Base-by-base conservation (phyloP, 106 monocot species). In the Dendrobium huoshanense region DNA sequence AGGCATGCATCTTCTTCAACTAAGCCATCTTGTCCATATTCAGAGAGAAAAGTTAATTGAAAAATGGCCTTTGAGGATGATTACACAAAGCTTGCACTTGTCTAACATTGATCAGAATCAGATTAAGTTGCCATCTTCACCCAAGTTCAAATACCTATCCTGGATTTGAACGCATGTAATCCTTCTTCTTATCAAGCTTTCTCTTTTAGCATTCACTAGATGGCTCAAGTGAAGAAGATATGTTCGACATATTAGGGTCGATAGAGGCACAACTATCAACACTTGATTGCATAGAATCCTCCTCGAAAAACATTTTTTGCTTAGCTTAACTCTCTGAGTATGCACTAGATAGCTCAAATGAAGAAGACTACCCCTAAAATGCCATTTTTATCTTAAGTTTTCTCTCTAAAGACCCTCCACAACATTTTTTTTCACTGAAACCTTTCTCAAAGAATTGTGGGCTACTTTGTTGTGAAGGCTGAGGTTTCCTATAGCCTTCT, bases 401-500 rank as follows among this genome's bases (percentile, higher is more conserved):
- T 58, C 75, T 84, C 78, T 83, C 87, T 51, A 29, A 77, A 41
- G 81, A 85, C 9, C 33, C 59, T 4, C 20, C n/a, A 59, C 9
- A 22, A 19, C 2, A 0, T 61, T 61, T 2, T 20, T 61, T 20
- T 61, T 0, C 59, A 61, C n/a, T 61, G 1, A n/a, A 4, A 61
- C 4, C 22, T 61, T 61, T 61, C 20, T 61, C 77, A 15, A 0
- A 42, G 0, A 27, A 75, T 9, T 81, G 82, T 4, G 81, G 79
- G 27, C 5, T 25, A 1, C 51, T 51, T 15, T 10, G 79, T 47
- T 81, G 82, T 17, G 80, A 79, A 42, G 92, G 75, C 4, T 84
- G 83, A 77, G 87, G 77, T 65, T 87, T 65, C 79, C 82, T 92
- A 48, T 89, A 90, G 29, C 96, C 96, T 79, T 90, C 89, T 22